A percentile compares a stretch with the other conserved stretches of the same genome.
Conservation (phyloP, 345 rosid genomes). For the Chamaenerion angustifolium region DNA sequence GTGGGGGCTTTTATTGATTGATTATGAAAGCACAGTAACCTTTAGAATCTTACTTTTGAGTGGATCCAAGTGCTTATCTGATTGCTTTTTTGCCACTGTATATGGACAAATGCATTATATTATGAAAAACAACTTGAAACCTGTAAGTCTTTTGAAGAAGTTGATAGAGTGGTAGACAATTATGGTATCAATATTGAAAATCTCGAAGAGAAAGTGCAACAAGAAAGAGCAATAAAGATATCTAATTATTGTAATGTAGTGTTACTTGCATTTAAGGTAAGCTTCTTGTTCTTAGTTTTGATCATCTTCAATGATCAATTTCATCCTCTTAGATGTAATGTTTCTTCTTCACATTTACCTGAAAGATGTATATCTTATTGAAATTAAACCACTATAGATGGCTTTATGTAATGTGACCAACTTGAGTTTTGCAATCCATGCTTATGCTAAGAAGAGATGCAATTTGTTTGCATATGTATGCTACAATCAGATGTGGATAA, state of each 20-base stretch:
- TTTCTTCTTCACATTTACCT: not conserved
- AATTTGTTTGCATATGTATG: slow-evolving; percentile 37
- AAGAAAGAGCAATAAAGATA: slow-evolving; percentile 64
- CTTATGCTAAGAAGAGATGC: no score
- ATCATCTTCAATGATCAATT: not conserved
- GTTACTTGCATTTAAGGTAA: slow-evolving; percentile 60
- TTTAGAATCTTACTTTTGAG: no score
- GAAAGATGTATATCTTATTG: not conserved
- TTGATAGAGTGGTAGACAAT: slow-evolving; percentile 28
- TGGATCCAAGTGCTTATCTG: no score
- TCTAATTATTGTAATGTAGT: slow-evolving; percentile 69
- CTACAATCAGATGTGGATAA: slow-evolving; percentile 77
- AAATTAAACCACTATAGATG: no score
- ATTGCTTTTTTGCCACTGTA: no score
- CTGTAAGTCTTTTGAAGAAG: slow-evolving; percentile 65
- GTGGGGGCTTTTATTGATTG: no score
- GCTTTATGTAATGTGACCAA: no score
- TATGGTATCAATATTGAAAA: slow-evolving; percentile 15
- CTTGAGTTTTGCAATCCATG: not conserved
- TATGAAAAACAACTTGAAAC: slow-evolving; percentile 62
- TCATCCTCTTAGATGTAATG: not conserved
- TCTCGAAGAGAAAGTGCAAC: slow-evolving; percentile 26
- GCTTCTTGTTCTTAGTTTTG: not conserved
- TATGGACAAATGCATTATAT: slow-evolving; percentile 12
- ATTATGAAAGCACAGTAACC: no score